Conservation (phyloP, 192 early-diverging fungal species). For the Coemansia sp. region DNA sequence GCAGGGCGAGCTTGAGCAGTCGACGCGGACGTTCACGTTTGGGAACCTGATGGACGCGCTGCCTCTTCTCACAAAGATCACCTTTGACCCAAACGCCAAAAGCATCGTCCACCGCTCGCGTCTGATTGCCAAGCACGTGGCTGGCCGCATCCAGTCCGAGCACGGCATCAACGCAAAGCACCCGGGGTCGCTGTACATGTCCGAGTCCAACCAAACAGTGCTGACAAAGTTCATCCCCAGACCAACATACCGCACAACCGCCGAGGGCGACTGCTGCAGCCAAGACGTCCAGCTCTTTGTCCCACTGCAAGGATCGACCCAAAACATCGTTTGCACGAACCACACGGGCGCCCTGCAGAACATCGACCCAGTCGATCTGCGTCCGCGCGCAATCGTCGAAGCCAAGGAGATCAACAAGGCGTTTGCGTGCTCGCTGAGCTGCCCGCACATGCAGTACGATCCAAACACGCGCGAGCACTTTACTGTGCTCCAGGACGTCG, state of each 20-base stretch:
- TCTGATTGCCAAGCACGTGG: conserved; percentile 61
- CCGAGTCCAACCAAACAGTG: conserved; percentile 69
- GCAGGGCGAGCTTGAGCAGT: conserved; percentile 63
- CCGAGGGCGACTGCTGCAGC: conserved; percentile 68
- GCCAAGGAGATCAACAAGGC: conserved; percentile 63
- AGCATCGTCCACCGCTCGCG: conserved; percentile 61
- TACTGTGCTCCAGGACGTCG: conserved; percentile 71
- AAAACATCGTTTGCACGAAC: conserved; percentile 67
- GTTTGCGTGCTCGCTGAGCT: conserved; percentile 64
- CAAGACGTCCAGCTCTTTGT: conserved; percentile 59
- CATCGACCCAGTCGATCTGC: conserved; percentile 65
- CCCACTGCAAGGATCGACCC: conserved; percentile 61
- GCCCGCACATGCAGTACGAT: conserved; percentile 73
- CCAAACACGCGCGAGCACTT: conserved; percentile 69
- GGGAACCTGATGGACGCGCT: conserved; percentile 74
- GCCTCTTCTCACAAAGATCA: conserved; percentile 69
- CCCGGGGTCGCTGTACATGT: conserved; percentile 65
- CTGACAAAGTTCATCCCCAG: conserved; percentile 65
- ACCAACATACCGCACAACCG: conserved; percentile 53
- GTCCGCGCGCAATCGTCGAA: conserved; percentile 60
- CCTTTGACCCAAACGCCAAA: conserved; percentile 59
- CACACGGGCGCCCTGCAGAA: conserved; percentile 69
- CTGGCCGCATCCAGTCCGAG: conserved; percentile 64
- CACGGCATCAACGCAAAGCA: conserved; percentile 68
- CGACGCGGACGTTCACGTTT: conserved; percentile 64